A percentile compares a stretch with the other conserved stretches of the same genome.
phyloP scores from a whole-genome alignment of 2,329 filamentous ascomycete genomes.

The Beauveria sp. region DNA sequence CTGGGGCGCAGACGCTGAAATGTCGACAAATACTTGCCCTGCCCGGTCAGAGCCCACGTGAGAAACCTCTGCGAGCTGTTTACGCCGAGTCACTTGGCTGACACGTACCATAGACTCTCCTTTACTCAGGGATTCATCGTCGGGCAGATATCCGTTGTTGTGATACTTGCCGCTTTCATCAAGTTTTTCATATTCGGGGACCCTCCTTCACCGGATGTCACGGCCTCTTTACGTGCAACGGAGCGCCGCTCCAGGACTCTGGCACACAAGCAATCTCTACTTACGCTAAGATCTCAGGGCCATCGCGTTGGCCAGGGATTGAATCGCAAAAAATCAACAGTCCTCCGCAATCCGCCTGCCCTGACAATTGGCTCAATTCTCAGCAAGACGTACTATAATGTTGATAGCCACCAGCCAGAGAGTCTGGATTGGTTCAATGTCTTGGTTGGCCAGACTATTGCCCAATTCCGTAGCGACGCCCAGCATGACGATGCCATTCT shows the following conservation, averaged over 20 bases:
- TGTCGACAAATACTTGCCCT: constrained; percentile 36
- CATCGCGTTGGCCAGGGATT: constrained; percentile 35
- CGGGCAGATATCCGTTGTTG: constrained; percentile 84
- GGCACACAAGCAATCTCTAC: constrained; percentile 66
- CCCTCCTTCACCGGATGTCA: constrained; percentile 73
- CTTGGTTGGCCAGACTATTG: constrained; percentile 89
- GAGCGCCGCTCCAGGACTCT: constrained; percentile 66
- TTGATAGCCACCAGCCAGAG: constrained; percentile 90
- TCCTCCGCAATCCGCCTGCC: constrained; percentile 63
- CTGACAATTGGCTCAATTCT: constrained; percentile 91
- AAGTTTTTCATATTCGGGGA: constrained; percentile 99
- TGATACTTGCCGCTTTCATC: constrained; percentile 90
- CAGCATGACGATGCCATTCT: constrained; percentile 88
- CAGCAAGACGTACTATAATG: constrained; percentile 96
- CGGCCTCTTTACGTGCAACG: constrained; percentile 66
- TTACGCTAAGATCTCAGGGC: constrained; percentile 48
- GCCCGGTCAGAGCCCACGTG: constrained; percentile 38
- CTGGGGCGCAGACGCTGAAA: constrained; percentile 14
- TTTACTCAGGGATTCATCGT: constrained; percentile 92
- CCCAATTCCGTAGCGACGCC: constrained; percentile 87
- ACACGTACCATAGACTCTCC: constrained; percentile 53
- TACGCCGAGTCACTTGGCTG: background rate
- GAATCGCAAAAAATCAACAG: constrained; percentile 61
- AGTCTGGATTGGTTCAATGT: constrained; percentile 99
- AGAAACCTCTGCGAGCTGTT: constrained; percentile 18